phyloP scores from a whole-genome alignment of 805 yeast genomes.

The Pichia membranifaciens region DNA sequence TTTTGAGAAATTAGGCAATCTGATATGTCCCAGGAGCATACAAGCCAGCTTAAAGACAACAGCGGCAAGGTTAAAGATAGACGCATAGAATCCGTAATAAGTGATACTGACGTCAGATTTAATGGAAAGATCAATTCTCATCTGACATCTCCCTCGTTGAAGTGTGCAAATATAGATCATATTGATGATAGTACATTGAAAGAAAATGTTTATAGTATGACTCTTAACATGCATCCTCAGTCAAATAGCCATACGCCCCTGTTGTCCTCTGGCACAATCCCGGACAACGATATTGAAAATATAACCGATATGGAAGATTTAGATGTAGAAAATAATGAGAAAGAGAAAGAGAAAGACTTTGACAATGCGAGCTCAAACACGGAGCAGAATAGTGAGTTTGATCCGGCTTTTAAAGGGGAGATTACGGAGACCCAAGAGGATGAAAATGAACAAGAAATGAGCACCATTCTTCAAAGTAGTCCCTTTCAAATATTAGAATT shows the following conservation, averaged over 20 bases:
- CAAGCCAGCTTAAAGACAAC: neutral
- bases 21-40: neutral
- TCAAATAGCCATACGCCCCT: conserved; percentile 9
- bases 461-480: neutral
- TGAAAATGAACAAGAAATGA: neutral
- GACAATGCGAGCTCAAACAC: too few species aligned
- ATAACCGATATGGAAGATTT: conserved; percentile 1
- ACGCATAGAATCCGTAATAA: neutral
- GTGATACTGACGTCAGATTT: neutral
- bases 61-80: neutral
- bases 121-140: neutral
- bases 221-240: neutral
- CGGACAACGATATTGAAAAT: conserved; percentile 3
- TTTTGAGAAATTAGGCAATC: neutral
- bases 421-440: too few species aligned
- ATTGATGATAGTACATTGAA: neutral
- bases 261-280: neutral
- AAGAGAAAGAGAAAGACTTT: too few species aligned
- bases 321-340: neutral
- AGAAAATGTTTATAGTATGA: neutral
- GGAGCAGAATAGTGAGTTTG: too few species aligned
- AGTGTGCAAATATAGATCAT: neutral
- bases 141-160: neutral
- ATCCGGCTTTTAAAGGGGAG: too few species aligned
- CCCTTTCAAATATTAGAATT: conserved; percentile 13